phyloP scores from a whole-genome alignment of 1,139 yeast genomes.

The Taphrina sp. region DNA sequence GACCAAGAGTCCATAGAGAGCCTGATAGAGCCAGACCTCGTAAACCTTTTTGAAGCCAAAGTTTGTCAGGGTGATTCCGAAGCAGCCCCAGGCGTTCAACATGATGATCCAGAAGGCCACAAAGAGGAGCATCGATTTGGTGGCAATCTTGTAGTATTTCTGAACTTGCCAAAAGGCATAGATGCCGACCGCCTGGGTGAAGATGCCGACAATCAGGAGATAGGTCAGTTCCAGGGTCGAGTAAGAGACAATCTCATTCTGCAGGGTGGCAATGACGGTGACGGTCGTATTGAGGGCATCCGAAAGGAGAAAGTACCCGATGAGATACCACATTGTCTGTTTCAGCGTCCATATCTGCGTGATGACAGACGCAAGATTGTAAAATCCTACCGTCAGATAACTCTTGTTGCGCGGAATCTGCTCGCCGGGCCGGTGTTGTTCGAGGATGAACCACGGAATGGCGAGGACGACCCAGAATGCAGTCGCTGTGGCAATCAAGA shows the following conservation, averaged over 20 bases:
- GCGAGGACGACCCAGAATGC: slow-evolving; percentile 31
- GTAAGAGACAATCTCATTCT: slow-evolving; percentile 35
- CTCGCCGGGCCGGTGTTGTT: slow-evolving; percentile 35
- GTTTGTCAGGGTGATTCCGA: background rate
- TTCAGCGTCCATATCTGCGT: slow-evolving; percentile 5
- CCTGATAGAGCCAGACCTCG: background rate
- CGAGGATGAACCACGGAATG: slow-evolving; percentile 36
- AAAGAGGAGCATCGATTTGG: background rate
- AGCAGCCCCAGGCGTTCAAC: background rate
- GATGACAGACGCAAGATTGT: background rate
- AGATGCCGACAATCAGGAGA: background rate
- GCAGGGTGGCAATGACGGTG: slow-evolving; percentile 34
- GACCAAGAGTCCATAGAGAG: background rate
- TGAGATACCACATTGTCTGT: slow-evolving; percentile 37
- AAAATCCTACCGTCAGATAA: slow-evolving; percentile 17
- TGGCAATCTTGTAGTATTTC: background rate
- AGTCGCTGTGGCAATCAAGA: slow-evolving; percentile 29
- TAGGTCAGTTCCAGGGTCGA: slow-evolving; percentile 23
- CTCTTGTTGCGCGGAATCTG: slow-evolving; percentile 36
- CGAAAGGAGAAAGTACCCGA: slow-evolving; percentile 35
- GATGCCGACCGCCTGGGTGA: background rate
- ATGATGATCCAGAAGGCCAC: background rate
- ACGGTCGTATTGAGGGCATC: slow-evolving; percentile 36
- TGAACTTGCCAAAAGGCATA: slow-evolving; percentile 4
- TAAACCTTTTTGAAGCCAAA: background rate